These are phyloP conservation scores for Psilocybe azurescens DNA, from an alignment of 768 basidiomycete species.

Conservation along the genomic window DNA sequence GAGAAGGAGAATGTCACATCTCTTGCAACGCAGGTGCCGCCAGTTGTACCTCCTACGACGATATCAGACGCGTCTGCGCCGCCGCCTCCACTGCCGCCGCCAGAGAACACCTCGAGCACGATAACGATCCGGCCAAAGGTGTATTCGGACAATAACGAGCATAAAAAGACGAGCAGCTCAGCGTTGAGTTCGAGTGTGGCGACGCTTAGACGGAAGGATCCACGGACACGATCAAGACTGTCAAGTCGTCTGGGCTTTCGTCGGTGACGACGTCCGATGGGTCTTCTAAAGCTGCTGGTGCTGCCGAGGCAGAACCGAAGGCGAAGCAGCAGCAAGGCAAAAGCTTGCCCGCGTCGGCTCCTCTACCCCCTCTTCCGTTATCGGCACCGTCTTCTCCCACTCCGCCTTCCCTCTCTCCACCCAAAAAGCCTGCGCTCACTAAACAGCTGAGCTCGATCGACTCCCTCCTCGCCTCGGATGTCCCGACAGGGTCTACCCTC, in stretches of 20 bases:
- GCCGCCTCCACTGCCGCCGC: constrained; percentile 1
- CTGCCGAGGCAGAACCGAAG: too few relatives aligned
- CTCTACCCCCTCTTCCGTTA: neutral
- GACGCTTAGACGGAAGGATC: constrained; percentile 48
- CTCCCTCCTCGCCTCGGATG: constrained; percentile 18
- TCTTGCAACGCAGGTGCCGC: neutral
- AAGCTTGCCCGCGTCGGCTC: neutral
- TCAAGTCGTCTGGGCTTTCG: constrained; percentile 19
- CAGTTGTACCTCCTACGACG: neutral
- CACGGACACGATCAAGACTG: constrained; percentile 49
- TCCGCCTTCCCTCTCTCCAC: neutral
- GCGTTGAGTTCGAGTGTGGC: constrained; percentile 46
- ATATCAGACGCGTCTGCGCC: neutral
- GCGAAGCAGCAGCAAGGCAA: too few relatives aligned
- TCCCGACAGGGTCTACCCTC: constrained; percentile 70
- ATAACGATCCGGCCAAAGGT: constrained; percentile 30
- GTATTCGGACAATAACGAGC: constrained; percentile 30
- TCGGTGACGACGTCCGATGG: neutral
- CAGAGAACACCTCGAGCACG: constrained; percentile 25
- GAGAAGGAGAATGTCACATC: constrained; percentile 12
- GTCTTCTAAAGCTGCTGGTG: too few relatives aligned
- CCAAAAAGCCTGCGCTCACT: neutral
- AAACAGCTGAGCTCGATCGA: neutral
- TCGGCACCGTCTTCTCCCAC: neutral
- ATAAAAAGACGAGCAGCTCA: constrained; percentile 52